Percentiles rank a stretch among this genome's conserved stretches.
These are phyloP conservation scores for Chlamydomonas sphaeroides DNA, from an alignment of 139 green algal genomes.

Conservation along the genomic window DNA sequence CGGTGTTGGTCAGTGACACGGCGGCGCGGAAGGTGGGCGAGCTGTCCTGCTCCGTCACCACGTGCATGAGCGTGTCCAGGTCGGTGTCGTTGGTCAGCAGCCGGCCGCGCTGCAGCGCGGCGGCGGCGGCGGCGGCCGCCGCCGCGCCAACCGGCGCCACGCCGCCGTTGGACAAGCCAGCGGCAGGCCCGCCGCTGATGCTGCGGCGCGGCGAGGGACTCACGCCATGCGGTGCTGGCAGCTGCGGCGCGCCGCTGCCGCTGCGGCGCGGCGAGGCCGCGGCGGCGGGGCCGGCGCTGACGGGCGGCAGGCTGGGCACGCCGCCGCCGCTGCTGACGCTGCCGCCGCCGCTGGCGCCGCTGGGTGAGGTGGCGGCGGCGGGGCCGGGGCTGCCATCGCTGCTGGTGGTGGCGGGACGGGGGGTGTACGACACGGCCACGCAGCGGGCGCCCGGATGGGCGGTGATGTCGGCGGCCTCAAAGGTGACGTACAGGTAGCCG, in stretches of 20 bases:
- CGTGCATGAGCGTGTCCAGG: constrained; percentile 22
- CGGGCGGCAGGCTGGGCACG: not conserved
- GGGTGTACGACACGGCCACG: constrained; percentile 19
- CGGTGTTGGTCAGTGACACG: constrained; percentile 13
- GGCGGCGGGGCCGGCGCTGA: not conserved
- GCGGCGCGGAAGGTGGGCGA: constrained; percentile 5
- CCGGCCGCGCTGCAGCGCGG: constrained; percentile 16
- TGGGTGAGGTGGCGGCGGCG: too few species aligned
- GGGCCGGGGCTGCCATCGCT: not conserved
- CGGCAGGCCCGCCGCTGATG: too few species aligned
- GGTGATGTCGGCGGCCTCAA: constrained; percentile 29
- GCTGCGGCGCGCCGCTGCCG: not conserved
- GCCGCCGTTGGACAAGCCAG: too few species aligned
- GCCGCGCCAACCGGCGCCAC: not conserved
- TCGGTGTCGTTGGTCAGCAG: constrained; percentile 32
- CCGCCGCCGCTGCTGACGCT: not conserved
- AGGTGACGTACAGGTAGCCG: constrained; percentile 44
- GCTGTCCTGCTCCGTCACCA: constrained; percentile 16
- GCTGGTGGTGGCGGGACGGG: not conserved
- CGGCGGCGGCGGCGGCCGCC: constrained; percentile 2
- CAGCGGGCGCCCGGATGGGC: constrained; percentile 2
- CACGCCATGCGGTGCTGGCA: too few species aligned
- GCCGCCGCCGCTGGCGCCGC: not conserved
- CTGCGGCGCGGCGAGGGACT: not conserved
- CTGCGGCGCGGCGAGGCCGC: not conserved